Percentiles rank a stretch among this genome's conserved stretches.
Evolutionary conservation across 345 rosid species (phyloP).

Genomic region (Eucalyptus pauciflora): DNA sequence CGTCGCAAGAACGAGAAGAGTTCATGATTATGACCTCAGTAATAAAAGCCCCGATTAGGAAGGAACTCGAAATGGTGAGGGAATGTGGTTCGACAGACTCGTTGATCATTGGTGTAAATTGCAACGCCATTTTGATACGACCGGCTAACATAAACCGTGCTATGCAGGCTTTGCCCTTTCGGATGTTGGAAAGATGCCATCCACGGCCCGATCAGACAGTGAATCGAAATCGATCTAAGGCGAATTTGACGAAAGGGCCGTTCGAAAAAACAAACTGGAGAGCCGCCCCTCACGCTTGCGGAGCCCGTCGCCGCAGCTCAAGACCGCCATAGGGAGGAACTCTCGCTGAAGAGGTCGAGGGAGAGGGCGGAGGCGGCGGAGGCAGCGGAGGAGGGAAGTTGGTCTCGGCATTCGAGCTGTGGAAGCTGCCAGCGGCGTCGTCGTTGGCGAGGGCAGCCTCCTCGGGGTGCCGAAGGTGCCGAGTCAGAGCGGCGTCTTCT

Average conservation of each 20-base stretch:
- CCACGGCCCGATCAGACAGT: neutral
- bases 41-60: neutral
- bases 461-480: neutral
- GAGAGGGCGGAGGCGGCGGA: neutral
- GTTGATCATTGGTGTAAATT: neutral
- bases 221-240: no score
- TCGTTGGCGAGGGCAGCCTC: neutral
- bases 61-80: neutral
- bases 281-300: no score
- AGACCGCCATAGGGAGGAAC: no score
- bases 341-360: neutral
- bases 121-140: neutral
- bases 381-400: neutral
- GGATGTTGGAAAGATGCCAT: neutral
- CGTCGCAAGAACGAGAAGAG: neutral
- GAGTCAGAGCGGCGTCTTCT: neutral
- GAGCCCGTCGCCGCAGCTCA: no score
- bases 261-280: no score
- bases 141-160: neutral
- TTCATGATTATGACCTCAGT: neutral
- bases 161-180: neutral
- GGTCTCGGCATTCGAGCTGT: neutral
- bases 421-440: accelerated
- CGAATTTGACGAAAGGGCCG: no score
- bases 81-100: neutral